A percentile compares a stretch with the other conserved stretches of the same genome.
Conservation (phyloP, 345 rosid genomes). For the Raphanus sativus region DNA sequence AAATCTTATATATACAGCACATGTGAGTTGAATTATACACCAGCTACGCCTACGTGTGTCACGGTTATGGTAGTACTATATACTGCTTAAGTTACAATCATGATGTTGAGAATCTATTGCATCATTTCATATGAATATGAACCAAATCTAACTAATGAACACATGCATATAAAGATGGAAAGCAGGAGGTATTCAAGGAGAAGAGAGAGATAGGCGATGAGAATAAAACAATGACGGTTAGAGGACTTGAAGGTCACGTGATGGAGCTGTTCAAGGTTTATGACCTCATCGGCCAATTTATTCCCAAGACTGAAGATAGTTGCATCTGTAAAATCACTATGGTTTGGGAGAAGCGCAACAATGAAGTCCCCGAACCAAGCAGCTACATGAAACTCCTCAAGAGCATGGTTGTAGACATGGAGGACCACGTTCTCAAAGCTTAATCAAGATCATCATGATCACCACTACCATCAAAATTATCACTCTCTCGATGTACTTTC, state of each 20-base stretch:
- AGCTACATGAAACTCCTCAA: conserved; percentile 28
- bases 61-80: neutral
- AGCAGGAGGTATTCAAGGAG: conserved; percentile 27
- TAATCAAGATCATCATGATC: neutral
- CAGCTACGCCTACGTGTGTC: neutral
- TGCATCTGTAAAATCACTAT: conserved; percentile 33
- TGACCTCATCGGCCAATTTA: conserved; percentile 13
- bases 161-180: conserved; percentile 26
- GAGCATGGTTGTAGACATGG: conserved; percentile 29
- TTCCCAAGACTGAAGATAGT: conserved; percentile 26
- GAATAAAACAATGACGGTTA: conserved; percentile 10
- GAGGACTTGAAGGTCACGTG: conserved; percentile 33
- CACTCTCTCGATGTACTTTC: neutral
- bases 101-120: neutral
- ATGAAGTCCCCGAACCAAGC: conserved; percentile 31
- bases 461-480: neutral
- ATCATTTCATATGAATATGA: neutral
- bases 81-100: neutral
- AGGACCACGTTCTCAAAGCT: conserved; percentile 28
- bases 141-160: neutral
- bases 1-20: neutral
- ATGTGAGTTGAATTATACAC: neutral
- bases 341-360: conserved; percentile 35
- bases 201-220: conserved; percentile 31
- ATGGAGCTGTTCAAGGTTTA: conserved; percentile 33